Evolutionary conservation across 805 yeast genomes (phyloP).

Genomic region (Yamadazyma nakazawae): DNA sequence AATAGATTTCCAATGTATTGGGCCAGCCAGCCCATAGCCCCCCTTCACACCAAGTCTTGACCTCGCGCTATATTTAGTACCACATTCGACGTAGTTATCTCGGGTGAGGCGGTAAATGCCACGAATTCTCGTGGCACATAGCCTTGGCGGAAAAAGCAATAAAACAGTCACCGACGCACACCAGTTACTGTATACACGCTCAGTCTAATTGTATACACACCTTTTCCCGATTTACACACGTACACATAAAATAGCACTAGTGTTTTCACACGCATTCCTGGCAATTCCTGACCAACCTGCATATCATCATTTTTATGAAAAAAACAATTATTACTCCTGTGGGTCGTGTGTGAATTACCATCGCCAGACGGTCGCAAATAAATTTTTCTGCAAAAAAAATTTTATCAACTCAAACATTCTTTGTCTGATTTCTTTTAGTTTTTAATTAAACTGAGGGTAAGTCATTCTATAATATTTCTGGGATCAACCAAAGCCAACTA

Average conservation of each 20-base stretch:
- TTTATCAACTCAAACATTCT: constrained; percentile 2
- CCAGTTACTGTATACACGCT: background rate
- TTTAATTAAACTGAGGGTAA: constrained; percentile 14
- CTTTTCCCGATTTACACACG: background rate
- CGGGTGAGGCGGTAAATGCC: background rate
- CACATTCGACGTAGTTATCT: too few species aligned
- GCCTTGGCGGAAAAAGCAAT: background rate
- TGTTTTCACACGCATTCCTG: background rate
- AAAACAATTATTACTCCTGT: background rate
- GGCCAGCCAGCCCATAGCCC: too few species aligned
- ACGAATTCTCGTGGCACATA: background rate
- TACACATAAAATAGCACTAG: background rate
- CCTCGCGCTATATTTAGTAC: too few species aligned
- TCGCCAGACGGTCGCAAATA: background rate
- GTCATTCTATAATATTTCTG: constrained; percentile 1
- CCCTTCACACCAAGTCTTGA: too few species aligned
- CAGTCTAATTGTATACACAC: background rate
- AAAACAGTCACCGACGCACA: background rate
- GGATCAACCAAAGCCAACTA: background rate
- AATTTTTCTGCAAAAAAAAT: background rate
- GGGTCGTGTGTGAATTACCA: background rate
- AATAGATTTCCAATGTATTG: too few species aligned
- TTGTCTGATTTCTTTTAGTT: constrained; percentile 13
- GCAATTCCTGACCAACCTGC: background rate
- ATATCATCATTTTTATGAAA: background rate